These are phyloP conservation scores for Lenwebbia sp. DNA, from an alignment of 345 rosid species.

Conservation along the genomic window DNA sequence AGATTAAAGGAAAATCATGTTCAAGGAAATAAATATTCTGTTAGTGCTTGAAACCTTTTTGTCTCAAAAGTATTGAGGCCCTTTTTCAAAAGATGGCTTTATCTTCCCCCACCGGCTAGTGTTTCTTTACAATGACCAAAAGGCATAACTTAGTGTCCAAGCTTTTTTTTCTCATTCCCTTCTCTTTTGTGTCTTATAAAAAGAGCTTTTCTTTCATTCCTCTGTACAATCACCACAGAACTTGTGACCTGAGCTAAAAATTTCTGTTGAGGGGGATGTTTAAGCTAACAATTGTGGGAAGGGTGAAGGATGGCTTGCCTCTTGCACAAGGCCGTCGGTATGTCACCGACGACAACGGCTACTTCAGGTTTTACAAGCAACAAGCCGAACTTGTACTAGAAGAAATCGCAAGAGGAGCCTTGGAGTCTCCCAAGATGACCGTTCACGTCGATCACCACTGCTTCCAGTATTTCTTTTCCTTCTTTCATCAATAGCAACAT, in stretches of 20 bases:
- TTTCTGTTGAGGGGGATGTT: conserved; percentile 19
- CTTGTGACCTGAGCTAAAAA: background rate
- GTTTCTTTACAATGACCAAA: background rate
- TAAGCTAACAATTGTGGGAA: conserved; percentile 46
- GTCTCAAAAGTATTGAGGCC: background rate
- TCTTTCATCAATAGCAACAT: background rate
- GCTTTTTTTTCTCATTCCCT: background rate
- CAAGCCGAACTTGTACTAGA: conserved; percentile 37
- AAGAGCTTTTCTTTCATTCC: background rate
- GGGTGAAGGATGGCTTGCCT: conserved; percentile 43
- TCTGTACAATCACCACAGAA: background rate
- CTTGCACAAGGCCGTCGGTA: conserved; percentile 27
- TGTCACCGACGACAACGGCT: conserved; percentile 6
- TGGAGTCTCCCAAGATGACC: conserved; percentile 30
- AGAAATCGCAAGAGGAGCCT: conserved; percentile 33
- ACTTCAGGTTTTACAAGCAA: conserved; percentile 26
- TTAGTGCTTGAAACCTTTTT: background rate
- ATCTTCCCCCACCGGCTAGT: background rate
- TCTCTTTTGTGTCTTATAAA: background rate
- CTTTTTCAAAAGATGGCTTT: background rate
- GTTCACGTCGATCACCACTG: conserved; percentile 31
- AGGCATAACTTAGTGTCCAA: background rate
- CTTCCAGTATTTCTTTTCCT: conserved; percentile 28
- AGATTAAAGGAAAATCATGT: background rate
- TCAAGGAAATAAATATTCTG: background rate